Evolutionary conservation across 495 filamentous ascomycete species (phyloP), one percentile per base, ranked within the genome.

Genomic region (Paragyromitra xinjiangensis): DNA sequence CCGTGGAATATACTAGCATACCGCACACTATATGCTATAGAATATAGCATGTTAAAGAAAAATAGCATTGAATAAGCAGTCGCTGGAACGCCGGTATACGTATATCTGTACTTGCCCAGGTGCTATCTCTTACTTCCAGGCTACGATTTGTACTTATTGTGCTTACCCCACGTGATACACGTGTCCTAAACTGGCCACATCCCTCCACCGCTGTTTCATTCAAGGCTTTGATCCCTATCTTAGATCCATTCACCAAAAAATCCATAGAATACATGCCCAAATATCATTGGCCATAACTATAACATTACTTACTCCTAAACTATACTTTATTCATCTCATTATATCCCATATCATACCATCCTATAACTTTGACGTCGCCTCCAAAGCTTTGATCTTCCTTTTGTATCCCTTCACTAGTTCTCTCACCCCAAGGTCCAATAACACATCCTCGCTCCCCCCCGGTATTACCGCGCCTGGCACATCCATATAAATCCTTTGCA

Each of bases 341-440:
- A 3, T 2, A 53, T 19, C 50, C 50, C n/a, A n/a, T 53, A 53
- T 19, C 14, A 22, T 14, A 29, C 22, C 55, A 40, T 19, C 62
- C 26, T 77, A 77, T 69, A 77, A 53, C 64, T 78, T 83, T 5
- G 79, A 68, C 55, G 80, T 78, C 9, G 79, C 74, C 79, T 90
- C 86, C 70, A 93, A 82, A 71, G 85, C 85, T 82, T 89, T 90
- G 48, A 88, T 90, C 82, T 92, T 87, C 19, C 84, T 84, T 78
- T 88, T 85, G 81, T 90, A 93, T 26, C 91, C 88, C 85, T 93
- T 93, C 63, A 93, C 89, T 59, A 93, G 83, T 81, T 93, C 91
- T 40, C 91, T 84, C 29, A 94, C 86, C 11, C 88, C 88, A 45
- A 93, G 82, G 84, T 93, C 92, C 0, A 93, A 84, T 81, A 93